These are phyloP conservation scores for Gentiana dahurica DNA, from an alignment of 257 asterid species.

Conservation along the genomic window DNA sequence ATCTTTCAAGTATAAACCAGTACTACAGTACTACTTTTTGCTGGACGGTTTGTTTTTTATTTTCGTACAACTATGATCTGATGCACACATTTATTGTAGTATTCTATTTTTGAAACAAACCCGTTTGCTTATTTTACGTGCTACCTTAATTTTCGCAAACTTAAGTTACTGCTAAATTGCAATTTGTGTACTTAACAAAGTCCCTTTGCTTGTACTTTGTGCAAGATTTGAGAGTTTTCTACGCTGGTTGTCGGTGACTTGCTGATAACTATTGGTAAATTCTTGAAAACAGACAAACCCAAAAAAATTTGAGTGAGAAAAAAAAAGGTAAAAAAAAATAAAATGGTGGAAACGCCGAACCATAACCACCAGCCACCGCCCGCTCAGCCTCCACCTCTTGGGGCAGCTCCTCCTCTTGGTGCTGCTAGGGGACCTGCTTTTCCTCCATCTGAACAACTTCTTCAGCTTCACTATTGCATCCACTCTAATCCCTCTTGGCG, in stretches of 20 bases:
- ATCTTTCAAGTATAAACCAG: no score
- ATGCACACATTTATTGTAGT: conserved; percentile 4
- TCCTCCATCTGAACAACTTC: conserved; percentile 90
- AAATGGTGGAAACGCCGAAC: conserved; percentile 70
- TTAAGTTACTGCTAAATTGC: neutral
- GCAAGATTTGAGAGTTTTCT: neutral
- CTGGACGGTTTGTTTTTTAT: conserved; percentile 1
- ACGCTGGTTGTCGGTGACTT: conserved; percentile 7
- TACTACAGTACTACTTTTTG: no score
- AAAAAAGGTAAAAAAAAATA: neutral
- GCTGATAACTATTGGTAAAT: neutral
- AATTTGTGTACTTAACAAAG: neutral
- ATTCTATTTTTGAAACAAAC: neutral
- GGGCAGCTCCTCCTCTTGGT: conserved; percentile 64
- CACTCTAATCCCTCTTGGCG: conserved; percentile 95
- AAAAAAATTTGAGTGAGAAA: neutral
- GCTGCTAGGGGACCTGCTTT: conserved; percentile 70
- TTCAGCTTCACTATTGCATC: conserved; percentile 95
- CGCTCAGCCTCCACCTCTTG: conserved; percentile 28
- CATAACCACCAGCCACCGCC: conserved; percentile 31
- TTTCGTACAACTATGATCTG: conserved; percentile 8
- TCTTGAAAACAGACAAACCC: neutral
- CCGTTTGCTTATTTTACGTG: neutral
- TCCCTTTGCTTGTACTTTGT: neutral
- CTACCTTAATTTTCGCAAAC: neutral